phyloP scores from a whole-genome alignment of 208 protist genomes.

The Leishmania gerbilli region DNA sequence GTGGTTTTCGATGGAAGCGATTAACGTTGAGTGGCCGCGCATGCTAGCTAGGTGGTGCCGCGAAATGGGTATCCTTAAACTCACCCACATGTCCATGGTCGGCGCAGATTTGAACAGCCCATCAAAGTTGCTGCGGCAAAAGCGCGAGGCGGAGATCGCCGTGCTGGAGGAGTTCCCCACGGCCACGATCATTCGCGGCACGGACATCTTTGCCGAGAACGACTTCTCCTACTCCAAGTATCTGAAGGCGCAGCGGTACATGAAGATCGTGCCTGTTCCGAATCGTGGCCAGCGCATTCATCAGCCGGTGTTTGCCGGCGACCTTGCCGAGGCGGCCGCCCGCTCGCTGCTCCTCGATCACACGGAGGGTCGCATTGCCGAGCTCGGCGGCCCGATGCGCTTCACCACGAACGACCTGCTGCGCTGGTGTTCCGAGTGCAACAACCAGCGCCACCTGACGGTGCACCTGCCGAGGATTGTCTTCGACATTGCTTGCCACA shows the following conservation, averaged over 20 bases:
- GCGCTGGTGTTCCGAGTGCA: slow-evolving; percentile 89
- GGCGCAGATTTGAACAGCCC: slow-evolving; percentile 86
- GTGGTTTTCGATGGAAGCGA: slow-evolving; percentile 91
- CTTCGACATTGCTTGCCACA: slow-evolving; percentile 61
- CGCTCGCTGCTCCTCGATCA: slow-evolving; percentile 88
- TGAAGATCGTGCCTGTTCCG: slow-evolving; percentile 86
- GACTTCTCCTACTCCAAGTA: slow-evolving; percentile 91
- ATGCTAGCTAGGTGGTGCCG: slow-evolving; percentile 89
- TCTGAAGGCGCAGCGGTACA: slow-evolving; percentile 84
- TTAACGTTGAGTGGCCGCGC: slow-evolving; percentile 92
- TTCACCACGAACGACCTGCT: slow-evolving; percentile 90
- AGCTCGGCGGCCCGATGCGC: slow-evolving; percentile 89
- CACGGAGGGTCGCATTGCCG: slow-evolving; percentile 90
- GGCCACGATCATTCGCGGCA: slow-evolving; percentile 87
- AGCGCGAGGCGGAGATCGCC: slow-evolving; percentile 81
- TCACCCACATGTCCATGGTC: slow-evolving; percentile 91
- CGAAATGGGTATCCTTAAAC: slow-evolving; percentile 83
- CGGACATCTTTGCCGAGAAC: slow-evolving; percentile 88
- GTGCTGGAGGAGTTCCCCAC: slow-evolving; percentile 92
- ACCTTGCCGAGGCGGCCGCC: slow-evolving; percentile 78
- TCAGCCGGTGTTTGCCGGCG: slow-evolving; percentile 90
- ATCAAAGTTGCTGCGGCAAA: slow-evolving; percentile 88
- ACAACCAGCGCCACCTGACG: slow-evolving; percentile 66
- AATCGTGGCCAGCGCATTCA: slow-evolving; percentile 87
- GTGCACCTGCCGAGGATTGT: slow-evolving; percentile 76